Conservation (phyloP, 2,329 filamentous ascomycete genomes). For the Parastagonospora nodorum region DNA sequence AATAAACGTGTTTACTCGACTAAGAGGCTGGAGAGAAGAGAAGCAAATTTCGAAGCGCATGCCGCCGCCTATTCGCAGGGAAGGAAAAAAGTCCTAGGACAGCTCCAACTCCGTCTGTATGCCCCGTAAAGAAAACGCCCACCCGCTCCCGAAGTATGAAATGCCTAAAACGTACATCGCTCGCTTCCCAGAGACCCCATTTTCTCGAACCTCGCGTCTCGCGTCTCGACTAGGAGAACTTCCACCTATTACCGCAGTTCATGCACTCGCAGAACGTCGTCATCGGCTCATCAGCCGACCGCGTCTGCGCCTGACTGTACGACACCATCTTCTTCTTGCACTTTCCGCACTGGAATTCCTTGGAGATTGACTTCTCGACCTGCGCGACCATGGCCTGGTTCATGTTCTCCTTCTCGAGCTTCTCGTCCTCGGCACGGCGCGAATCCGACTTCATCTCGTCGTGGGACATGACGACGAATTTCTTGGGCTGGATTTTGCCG, state of each 20-base stretch:
- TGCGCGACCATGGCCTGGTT: conserved; percentile 94
- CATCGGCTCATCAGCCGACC: conserved; percentile 89
- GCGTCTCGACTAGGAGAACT: conserved; percentile 41
- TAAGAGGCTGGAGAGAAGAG: not conserved
- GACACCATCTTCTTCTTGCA: conserved; percentile 93
- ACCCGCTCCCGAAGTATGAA: conserved; percentile 6
- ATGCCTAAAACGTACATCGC: conserved; percentile 4
- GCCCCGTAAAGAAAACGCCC: conserved; percentile 8
- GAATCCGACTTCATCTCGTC: conserved; percentile 90
- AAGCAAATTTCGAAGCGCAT: not conserved
- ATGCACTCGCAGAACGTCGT: conserved; percentile 62
- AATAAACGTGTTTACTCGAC: not conserved
- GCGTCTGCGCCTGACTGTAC: conserved; percentile 95
- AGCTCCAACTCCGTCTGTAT: conserved; percentile 10
- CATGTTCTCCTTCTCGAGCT: conserved; percentile 90
- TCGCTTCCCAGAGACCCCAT: not conserved
- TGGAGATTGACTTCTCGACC: conserved; percentile 87
- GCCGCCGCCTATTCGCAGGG: not conserved
- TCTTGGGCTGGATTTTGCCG: conserved; percentile 71
- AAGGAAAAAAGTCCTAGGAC: not conserved
- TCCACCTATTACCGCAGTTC: conserved; percentile 58
- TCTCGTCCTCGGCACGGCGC: conserved; percentile 74
- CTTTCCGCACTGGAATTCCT: conserved; percentile 85
- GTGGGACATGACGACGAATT: conserved; percentile 84
- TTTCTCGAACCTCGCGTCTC: not conserved